Evolutionary conservation across 2,329 filamentous ascomycete genomes (phyloP), one percentile per base, ranked within the genome.

Genomic region (Paracoccidioides brasiliensis): DNA sequence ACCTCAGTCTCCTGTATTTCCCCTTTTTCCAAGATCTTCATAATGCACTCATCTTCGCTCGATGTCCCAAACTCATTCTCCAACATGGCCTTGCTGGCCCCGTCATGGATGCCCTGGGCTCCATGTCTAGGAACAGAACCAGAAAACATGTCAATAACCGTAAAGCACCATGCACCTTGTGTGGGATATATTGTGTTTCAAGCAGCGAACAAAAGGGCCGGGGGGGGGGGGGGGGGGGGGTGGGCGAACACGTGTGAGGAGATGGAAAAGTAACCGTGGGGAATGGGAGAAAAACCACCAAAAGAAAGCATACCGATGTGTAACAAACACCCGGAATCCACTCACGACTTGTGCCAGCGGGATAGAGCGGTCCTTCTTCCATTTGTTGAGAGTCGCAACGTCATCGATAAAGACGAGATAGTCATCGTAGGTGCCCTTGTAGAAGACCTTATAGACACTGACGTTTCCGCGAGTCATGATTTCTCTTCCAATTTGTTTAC

Each of bases 21-120:
- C 28, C 91, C 91, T 69, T 81, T 81, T 74, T 88, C 80, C 44
- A 97, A 76, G 60, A 98, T 95, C 73, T 82, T 76, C 73, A 81
- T 81, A 66, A 97, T 85, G 57, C 86, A 84, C 0, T 91, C 86
- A 6, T 96, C 90, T 30, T 89, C 84, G 55, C 83, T 78, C 63
- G 78, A 74, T 12, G 88, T 91, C 63, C 88, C 89, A 64, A 98
- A 98, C 74, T 97, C 90, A 62, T 83, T 85, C 66, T 93, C 84
- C 4, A 98, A 78, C 49, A 78, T 78, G 45, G 77, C 73, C 62
- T 94, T 87, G 63, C 88, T 86, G 7, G 90, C 90, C 8, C 76
- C 74, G 67, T 96, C 86, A 45, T 86, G 76, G 57, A 83, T 80
- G 56, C 91, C 91, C 70, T 95, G 89, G 46, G 81, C 82, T 61